Evolutionary conservation across 805 yeast genomes (phyloP).

Genomic region (Blastobotrys terrestris): DNA sequence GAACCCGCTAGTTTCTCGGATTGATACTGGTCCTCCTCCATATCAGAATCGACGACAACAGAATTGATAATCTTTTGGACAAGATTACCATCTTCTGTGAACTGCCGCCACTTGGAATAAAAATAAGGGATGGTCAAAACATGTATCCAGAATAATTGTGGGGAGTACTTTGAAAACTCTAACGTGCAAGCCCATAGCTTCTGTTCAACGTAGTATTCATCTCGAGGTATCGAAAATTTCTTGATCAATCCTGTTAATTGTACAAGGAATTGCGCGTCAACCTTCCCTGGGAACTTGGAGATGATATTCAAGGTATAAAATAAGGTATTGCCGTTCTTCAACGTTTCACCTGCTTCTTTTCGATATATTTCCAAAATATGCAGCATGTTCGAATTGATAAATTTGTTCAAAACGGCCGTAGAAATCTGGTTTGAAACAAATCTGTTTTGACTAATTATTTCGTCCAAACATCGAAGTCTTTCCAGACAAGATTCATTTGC

Average conservation of each 20-base stretch:
- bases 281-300: neutral
- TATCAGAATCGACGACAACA: neutral
- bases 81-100: neutral
- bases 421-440: neutral
- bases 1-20: neutral
- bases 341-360: neutral
- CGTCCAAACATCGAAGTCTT: neutral
- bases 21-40: neutral
- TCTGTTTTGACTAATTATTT: neutral
- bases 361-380: neutral
- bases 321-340: neutral
- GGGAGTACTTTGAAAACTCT: neutral
- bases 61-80: neutral
- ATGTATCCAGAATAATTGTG: neutral
- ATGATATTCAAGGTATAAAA: neutral
- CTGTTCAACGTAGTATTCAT: neutral
- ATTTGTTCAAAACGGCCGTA: neutral
- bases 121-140: neutral
- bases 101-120: neutral
- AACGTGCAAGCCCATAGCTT: neutral
- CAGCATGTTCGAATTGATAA: conserved; percentile 1
- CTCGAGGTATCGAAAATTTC: neutral
- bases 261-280: neutral
- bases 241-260: neutral
- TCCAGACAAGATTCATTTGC: conserved; percentile 3